Base-by-base conservation (phyloP, 1,139 yeast species). In the Debaryomyces fabryi region DNA sequence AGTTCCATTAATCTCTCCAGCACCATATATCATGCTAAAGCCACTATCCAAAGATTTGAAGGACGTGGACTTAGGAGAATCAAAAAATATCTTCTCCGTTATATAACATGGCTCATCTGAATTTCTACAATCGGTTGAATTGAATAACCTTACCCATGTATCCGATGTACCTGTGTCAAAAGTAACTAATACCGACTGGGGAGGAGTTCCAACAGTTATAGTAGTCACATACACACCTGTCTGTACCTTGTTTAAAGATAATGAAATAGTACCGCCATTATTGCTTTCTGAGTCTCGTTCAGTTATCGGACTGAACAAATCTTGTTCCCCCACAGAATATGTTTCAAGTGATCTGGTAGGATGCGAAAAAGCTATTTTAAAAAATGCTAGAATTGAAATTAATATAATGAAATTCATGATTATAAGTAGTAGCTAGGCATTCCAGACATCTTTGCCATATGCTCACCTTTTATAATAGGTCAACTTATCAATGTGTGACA, bases 91-190 rank as follows among this genome's bases (percentile, higher is more conserved):
- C 24, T 38, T 27, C 13, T 38, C 46, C 3, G 40, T 18, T 12
- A 36, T 27, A 21, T 35, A 23, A 24, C 49, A 45, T 39, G 21
- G 21, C n/a, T 43, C 35, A 12, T 40, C 43, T 36, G 42, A 33
- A 10, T 18, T 7, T 23, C 35, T 25, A 21, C 50, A 48, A 20
- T 38, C 48, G 4, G 35, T 38, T 21, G 48, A 42, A 16, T 41
- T 34, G 16, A 47, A 25, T 23, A 44, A 37, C 39, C 48, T 25
- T n/a, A 49, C 35, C 51, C 51, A 49, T n/a, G 51, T 37, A 46
- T 49, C 51, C 24, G 51, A 49, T 7, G 51, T 37, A 5, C 51
- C 51, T 9, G 51, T 49, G 21, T 49, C 51, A 32, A 49, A 49
- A n/a, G 50, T 23, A 15, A 49, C 43, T 18, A 42, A 29, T 9